Evolutionary conservation across 768 basidiomycete genomes (phyloP).

Genomic region (Pleurotus tuber-regium): DNA sequence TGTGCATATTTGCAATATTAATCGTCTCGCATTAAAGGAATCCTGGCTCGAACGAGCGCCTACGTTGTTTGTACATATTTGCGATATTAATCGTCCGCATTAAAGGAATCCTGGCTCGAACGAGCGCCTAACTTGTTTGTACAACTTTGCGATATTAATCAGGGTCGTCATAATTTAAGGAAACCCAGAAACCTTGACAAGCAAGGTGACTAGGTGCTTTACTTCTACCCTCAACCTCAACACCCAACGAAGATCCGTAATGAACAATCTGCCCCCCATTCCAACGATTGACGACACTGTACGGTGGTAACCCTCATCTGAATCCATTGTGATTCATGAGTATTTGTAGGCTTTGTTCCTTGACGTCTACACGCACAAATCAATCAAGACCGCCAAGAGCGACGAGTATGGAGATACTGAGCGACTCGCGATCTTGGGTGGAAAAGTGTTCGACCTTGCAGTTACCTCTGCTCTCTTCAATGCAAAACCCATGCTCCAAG

Average conservation of each 20-base stretch:
- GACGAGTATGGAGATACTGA: conserved; percentile 57
- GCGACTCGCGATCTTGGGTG: conserved; percentile 59
- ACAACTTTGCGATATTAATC: no score
- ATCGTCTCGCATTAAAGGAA: no score
- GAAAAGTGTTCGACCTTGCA: conserved; percentile 46
- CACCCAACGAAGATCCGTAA: no score
- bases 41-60: background rate
- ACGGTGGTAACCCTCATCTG: background rate
- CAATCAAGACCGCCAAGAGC: conserved; percentile 33
- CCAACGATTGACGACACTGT: conserved; percentile 46
- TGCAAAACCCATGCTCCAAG: conserved; percentile 39
- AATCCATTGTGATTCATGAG: background rate
- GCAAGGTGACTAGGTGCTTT: no score
- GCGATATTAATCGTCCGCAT: no score
- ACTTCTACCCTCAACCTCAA: no score
- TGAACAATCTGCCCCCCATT: conserved; percentile 43
- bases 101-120: no score
- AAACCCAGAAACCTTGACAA: no score
- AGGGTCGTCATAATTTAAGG: no score
- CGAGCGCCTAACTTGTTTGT: no score
- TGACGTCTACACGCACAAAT: conserved; percentile 54
- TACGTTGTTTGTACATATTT: no score
- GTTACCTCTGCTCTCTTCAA: conserved; percentile 50
- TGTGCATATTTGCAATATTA: no score
- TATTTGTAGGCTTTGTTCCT: conserved; percentile 28